Evolutionary conservation across 805 yeast genomes (phyloP).

Genomic region (Nakazawaea siamensis): DNA sequence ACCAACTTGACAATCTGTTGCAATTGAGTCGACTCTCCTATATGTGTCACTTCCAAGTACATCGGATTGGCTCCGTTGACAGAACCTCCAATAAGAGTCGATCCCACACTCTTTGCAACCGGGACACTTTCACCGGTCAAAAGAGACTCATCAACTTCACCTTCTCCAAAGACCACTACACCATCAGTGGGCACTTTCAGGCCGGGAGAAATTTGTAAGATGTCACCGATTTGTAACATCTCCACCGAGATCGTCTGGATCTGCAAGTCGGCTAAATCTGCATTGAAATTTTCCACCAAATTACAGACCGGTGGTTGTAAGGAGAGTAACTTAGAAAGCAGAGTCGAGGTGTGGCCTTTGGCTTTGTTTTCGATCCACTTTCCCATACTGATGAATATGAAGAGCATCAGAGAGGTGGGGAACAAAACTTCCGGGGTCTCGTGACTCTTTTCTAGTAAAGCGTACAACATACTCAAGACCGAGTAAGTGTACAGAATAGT

Average conservation of each 20-base stretch:
- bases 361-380: slow-evolving; percentile 89
- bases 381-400: slow-evolving; percentile 80
- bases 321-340: slow-evolving; percentile 72
- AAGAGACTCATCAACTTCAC: slow-evolving; percentile 84
- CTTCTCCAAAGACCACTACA: slow-evolving; percentile 59
- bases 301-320: slow-evolving; percentile 73
- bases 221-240: slow-evolving; percentile 67
- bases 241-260: slow-evolving; percentile 60
- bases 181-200: slow-evolving; percentile 93
- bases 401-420: slow-evolving; percentile 82
- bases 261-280: slow-evolving; percentile 15
- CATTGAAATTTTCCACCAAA: slow-evolving; percentile 37
- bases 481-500: slow-evolving; percentile 73
- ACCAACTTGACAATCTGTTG: slow-evolving; percentile 83
- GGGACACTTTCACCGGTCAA: slow-evolving; percentile 90
- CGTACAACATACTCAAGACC: slow-evolving; percentile 45
- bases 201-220: slow-evolving; percentile 77
- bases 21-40: slow-evolving; percentile 81
- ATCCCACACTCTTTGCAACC: slow-evolving; percentile 52
- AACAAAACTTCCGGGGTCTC: slow-evolving; percentile 65
- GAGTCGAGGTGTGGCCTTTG: slow-evolving; percentile 87
- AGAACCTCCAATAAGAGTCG: slow-evolving; percentile 80
- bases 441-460: slow-evolving; percentile 32
- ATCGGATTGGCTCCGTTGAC: slow-evolving; percentile 73
- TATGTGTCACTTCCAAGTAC: slow-evolving; percentile 55